Base-by-base conservation (phyloP, 495 filamentous ascomycete genomes). In the Podospora didyma region DNA sequence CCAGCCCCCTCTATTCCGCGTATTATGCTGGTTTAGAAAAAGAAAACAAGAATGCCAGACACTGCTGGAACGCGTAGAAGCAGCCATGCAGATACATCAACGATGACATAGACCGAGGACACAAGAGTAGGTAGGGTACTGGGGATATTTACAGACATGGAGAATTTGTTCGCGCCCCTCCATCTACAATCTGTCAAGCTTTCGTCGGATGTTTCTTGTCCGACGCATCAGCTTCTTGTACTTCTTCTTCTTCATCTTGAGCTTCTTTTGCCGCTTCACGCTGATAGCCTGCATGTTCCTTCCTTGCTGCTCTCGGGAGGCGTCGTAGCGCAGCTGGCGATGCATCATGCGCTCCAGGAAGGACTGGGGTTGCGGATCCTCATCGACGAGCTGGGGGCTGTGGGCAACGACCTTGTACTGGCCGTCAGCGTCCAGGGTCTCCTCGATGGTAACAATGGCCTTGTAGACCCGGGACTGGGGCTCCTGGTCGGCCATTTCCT, bases 191-290 rank as follows among this genome's bases (percentile, higher is more conserved):
- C 83, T 73, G 65, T 96, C 94, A 66, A 96, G 77, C 76, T 89
- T 94, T 64, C 92, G 85, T 70, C 95, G 86, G 78, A 90, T 66
- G 67, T 90, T 95, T 67, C 93, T 83, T 64, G 95, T 99, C 74
- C 84, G 81, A 79, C 83, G 86, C 88, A 96, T 89, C 58, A 99
- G 79, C 84, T 97, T 97, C 95, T 97, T 97, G 71, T 94, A 93
- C 82, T 97, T 97, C 78, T 96, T 91, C 80, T 96, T 97, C 89
- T 97, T 97, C 92, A 97, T 97, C 83, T 54, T 54, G 11, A 54
- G 52, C 84, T 97, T 97, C 93, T 96, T 97, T 72, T 96, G 95
- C 84, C 95, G 80, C 73, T 85, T 88, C 56, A 96, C 94, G 71
- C 89, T 94, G 63, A 99, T 88, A 17, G 86, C 77, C 26, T 82